Base-by-base conservation (phyloP, 106 monocot genomes). In the Narthecium ossifragum region DNA sequence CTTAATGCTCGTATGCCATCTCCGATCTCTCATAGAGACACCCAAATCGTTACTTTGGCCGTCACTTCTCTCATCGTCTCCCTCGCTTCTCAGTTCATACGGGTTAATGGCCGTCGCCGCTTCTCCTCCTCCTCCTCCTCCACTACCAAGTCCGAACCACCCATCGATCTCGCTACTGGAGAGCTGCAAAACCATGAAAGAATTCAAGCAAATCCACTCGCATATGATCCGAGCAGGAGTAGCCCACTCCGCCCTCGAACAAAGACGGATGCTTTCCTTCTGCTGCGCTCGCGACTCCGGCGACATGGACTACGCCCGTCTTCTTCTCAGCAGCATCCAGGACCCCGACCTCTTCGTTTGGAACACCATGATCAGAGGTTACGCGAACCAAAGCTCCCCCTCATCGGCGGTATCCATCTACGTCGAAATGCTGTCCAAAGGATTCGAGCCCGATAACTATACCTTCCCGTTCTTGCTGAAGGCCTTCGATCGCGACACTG, bases 201-300 rank as follows among this genome's bases (percentile, higher is more conserved):
- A 80, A 20, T 66, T 85, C 61, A 75, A 76, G 46, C 85, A 85
- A 30, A 61, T 80, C 57, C 85, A 85, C 53, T 80, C 76, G 50
- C 71, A 61, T 17, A 24, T 76, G 43, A 56, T 85, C 80, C 72
- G 72, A 24, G 48, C 65, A 8, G 75, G 79, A 17, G 39, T 63
- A 27, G 21, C 41, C 17, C 17, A 27, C 40, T 71, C 49, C 32
- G 61, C 65, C 8, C 0, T 21, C 4, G 54, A 56, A 12, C 70
- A 61, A 21, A 39, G 34, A 31, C 70, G 56, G 1, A 49, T 75
- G 31, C 51, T 85, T 62, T 69, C 68, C 55, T 73, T 69, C 57
- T 80, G 68, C 66, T 69, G 75, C 66, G 24, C 62, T 25, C 39
- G 6, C 1, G 13, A 27, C 18, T 47, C 61, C 38, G 31, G 69